These are phyloP conservation scores for Alternaria ethzedia DNA, from an alignment of 2,329 filamentous ascomycete genomes.

Conservation along the genomic window DNA sequence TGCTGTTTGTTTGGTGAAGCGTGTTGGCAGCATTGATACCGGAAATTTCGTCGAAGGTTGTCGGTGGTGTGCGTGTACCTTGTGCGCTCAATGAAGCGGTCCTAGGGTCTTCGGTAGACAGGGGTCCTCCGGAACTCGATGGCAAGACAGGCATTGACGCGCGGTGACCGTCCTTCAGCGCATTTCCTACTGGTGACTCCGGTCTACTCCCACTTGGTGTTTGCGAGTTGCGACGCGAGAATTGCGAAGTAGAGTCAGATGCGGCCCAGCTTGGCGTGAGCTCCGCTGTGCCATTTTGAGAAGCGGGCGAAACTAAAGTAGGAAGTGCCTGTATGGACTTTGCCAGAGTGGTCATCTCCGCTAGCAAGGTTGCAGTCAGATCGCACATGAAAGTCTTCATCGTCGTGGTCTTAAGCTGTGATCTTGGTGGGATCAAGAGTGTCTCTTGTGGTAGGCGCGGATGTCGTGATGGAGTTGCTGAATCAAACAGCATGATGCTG, in stretches of 20 bases:
- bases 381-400: constrained; percentile 56
- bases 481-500: constrained; percentile 81
- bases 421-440: constrained; percentile 70
- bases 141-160: constrained; percentile 80
- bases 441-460: constrained; percentile 67
- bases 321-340: constrained; percentile 60
- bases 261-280: constrained; percentile 39
- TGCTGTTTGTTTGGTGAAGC: constrained; percentile 49
- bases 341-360: constrained; percentile 56
- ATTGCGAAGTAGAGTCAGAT: constrained; percentile 32
- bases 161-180: constrained; percentile 68
- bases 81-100: constrained; percentile 35
- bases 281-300: constrained; percentile 35
- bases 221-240: constrained; percentile 42
- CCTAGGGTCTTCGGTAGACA: constrained; percentile 35
- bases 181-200: constrained; percentile 41
- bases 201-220: constrained; percentile 32
- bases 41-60: constrained; percentile 57
- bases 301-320: constrained; percentile 65
- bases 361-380: constrained; percentile 53
- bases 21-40: constrained; percentile 45
- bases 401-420: constrained; percentile 75
- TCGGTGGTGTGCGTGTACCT: constrained; percentile 47
- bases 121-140: constrained; percentile 42
- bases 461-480: constrained; percentile 49